Base-by-base conservation (phyloP, 1,284 basidiomycete genomes). In the Malassezia equina region DNA sequence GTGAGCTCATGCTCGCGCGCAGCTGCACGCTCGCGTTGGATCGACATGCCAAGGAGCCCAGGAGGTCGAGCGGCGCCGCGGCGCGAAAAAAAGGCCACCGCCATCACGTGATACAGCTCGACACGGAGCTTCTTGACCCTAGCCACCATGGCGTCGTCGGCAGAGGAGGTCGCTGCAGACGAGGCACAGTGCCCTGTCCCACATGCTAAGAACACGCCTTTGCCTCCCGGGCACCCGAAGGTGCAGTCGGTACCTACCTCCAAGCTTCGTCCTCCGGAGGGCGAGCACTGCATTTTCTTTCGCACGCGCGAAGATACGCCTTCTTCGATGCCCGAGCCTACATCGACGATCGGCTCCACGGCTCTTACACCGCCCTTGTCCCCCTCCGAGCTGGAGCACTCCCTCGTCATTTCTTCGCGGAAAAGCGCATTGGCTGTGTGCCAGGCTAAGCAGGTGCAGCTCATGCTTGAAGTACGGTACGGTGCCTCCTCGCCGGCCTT, bases 211-310 rank as follows among this genome's bases (percentile, higher is more conserved):
- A 55, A 59, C 25, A 69, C 71, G 47, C 69, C 71, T 2, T 48
- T 73, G 12, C 71, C 71, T 7, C 71, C 71, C 23, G 71, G 71
- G n/a, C 71, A 73, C 42, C 71, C 71, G 6, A 61, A 65, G 12
- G 64, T 66, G 12, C 51, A 61, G 12, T 52, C 58, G 31, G 64
- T 60, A 6, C 53, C 56, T 6, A 54, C 67, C 4, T 71, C 67
- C 4, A 61, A 58, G 13, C 54, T 73, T 7, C 63, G 63, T 34
- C 64, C 68, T 3, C 71, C 71, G n/a, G 58, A 64, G 2, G 70
- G 56, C 43, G 55, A 60, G 19, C 59, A 63, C 28, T 73, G 71
- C 56, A 65, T 73, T 59, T 73, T 73, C 41, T 72, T 62, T 53
- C 65, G 71, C 15, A 65, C 67, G 13, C 54, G 61, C 21, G 70